phyloP scores from a whole-genome alignment of 768 basidiomycete species.

The Atractiella rhizophila region DNA sequence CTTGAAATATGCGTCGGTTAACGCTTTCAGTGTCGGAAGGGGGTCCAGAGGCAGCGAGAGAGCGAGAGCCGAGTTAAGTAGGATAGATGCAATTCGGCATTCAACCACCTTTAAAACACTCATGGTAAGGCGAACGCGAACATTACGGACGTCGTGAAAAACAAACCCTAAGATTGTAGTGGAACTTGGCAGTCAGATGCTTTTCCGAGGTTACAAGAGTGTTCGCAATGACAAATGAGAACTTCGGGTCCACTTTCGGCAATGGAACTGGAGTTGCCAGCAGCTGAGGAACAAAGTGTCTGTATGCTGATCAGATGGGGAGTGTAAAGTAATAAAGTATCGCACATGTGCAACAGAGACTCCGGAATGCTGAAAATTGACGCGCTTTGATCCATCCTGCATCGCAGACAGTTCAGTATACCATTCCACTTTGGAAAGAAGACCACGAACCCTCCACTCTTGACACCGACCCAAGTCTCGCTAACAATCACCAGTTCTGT shows the following conservation, averaged over 20 bases:
- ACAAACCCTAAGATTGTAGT: not conserved
- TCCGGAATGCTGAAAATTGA: slow-evolving; percentile 49
- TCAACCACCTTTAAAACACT: slow-evolving; percentile 42
- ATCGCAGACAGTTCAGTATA: too few relatives aligned
- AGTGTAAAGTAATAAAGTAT: not conserved
- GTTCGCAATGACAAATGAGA: slow-evolving; percentile 48
- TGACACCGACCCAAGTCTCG: slow-evolving; percentile 33
- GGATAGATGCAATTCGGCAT: slow-evolving; percentile 49
- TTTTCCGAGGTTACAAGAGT: slow-evolving; percentile 50
- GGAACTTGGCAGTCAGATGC: not conserved
- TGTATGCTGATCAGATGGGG: slow-evolving; percentile 27
- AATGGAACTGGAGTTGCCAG: slow-evolving; percentile 41
- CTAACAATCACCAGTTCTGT: slow-evolving; percentile 60
- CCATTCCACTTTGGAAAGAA: too few relatives aligned
- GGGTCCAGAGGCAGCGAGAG: not conserved
- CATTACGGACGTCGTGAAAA: not conserved
- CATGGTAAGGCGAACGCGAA: not conserved
- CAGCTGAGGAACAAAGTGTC: slow-evolving; percentile 55
- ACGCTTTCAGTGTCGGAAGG: slow-evolving; percentile 10
- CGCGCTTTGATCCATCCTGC: slow-evolving; percentile 71
- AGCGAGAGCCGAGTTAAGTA: too few relatives aligned
- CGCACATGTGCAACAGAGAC: slow-evolving; percentile 28
- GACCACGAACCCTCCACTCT: too few relatives aligned
- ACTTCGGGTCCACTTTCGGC: slow-evolving; percentile 26
- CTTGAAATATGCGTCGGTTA: slow-evolving; percentile 13